Conservation (phyloP, 106 monocot species). For the Vanilla planifolia region DNA sequence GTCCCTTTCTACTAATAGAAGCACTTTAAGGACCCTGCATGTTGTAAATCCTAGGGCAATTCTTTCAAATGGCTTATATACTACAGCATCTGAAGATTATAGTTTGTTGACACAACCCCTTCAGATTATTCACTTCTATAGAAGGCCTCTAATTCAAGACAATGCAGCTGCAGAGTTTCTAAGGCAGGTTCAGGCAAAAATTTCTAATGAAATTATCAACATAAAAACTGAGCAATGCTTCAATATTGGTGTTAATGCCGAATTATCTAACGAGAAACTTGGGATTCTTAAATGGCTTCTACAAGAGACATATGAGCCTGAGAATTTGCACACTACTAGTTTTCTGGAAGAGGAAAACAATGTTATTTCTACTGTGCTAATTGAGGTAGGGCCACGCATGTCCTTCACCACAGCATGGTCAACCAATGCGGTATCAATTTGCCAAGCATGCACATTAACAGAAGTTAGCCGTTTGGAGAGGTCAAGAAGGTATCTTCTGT, state of each 20-base stretch:
- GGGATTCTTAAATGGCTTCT: constrained; percentile 74
- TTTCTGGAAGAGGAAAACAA: constrained; percentile 43
- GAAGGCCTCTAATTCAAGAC: constrained; percentile 60
- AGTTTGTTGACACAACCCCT: background rate
- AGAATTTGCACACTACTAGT: constrained; percentile 53
- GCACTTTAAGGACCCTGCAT: background rate
- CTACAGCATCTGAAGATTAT: constrained; percentile 15
- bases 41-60: constrained; percentile 31
- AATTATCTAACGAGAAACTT: constrained; percentile 51
- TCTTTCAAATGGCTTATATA: constrained; percentile 30
- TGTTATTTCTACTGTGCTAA: constrained; percentile 14
- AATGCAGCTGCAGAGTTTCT: constrained; percentile 64
- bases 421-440: constrained; percentile 85
- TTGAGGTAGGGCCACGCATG: constrained; percentile 92
- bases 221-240: constrained; percentile 92
- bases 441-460: constrained; percentile 56
- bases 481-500: constrained; percentile 69
- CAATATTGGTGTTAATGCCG: constrained; percentile 44
- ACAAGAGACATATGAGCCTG: constrained; percentile 84
- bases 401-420: constrained; percentile 94
- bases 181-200: constrained; percentile 47
- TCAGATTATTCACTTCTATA: constrained; percentile 72
- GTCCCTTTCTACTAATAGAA: constrained; percentile 3
- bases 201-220: constrained; percentile 43
- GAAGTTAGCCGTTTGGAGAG: constrained; percentile 80